Conservation (phyloP, 2,329 filamentous ascomycete genomes). For the Fonsecaea nubica region DNA sequence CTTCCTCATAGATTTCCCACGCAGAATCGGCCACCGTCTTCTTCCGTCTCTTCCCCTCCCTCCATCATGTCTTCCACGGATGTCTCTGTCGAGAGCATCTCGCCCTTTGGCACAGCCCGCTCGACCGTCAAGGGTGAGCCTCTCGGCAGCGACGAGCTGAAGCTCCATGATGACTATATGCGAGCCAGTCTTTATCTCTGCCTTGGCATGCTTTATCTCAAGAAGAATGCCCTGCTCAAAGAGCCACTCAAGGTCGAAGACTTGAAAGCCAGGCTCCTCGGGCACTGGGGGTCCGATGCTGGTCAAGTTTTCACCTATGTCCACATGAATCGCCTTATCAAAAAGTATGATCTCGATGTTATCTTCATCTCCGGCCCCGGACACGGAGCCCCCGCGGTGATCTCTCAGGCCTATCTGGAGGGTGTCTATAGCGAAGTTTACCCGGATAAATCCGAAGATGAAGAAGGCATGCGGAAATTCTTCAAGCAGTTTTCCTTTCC, state of each 20-base stretch:
- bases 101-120: conserved; percentile 69
- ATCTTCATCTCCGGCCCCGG: conserved; percentile 79
- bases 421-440: conserved; percentile 80
- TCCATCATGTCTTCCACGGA: conserved; percentile 37
- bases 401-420: conserved; percentile 78
- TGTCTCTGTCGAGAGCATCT: conserved; percentile 62
- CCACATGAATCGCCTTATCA: conserved; percentile 82
- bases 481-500: conserved; percentile 86
- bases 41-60: conserved; percentile 4
- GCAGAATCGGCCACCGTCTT: not conserved
- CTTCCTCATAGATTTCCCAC: not conserved
- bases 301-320: conserved; percentile 82
- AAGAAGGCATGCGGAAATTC: conserved; percentile 73
- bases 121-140: conserved; percentile 69
- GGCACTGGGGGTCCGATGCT: conserved; percentile 81
- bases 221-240: conserved; percentile 73
- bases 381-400: conserved; percentile 76
- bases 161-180: conserved; percentile 75
- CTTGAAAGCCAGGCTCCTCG: conserved; percentile 74
- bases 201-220: conserved; percentile 80
- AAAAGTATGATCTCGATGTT: conserved; percentile 75
- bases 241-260: conserved; percentile 73
- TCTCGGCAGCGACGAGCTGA: conserved; percentile 69
- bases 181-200: conserved; percentile 76
- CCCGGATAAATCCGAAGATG: conserved; percentile 72